phyloP scores from a whole-genome alignment of 805 yeast species.

The Cyberlindnera petersonii region DNA sequence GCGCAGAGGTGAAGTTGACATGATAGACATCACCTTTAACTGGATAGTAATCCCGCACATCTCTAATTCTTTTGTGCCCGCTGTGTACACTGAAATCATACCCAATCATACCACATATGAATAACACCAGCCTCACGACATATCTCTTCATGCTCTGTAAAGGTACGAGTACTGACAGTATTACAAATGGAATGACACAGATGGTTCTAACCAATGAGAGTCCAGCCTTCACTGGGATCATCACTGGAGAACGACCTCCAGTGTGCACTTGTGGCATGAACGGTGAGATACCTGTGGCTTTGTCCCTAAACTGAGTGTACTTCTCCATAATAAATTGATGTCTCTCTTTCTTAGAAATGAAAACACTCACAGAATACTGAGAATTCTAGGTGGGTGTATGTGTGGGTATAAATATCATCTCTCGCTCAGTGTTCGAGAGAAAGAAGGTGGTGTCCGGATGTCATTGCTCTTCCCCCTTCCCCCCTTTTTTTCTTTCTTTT shows the following conservation, averaged over 20 bases:
- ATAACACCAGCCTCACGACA: slow-evolving; percentile 5
- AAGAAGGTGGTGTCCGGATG: slow-evolving; percentile 4
- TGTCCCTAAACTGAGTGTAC: slow-evolving; percentile 80
- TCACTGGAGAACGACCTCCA: background rate
- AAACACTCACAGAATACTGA: too few relatives aligned
- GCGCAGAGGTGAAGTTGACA: slow-evolving; percentile 45
- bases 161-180: background rate
- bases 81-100: slow-evolving; percentile 22
- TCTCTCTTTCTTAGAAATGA: too few relatives aligned
- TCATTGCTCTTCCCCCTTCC: too few relatives aligned
- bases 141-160: background rate
- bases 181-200: background rate
- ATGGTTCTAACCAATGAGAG: background rate
- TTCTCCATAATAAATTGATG: slow-evolving; percentile 56
- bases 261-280: slow-evolving; percentile 51
- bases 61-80: slow-evolving; percentile 17
- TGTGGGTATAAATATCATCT: background rate
- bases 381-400: too few relatives aligned
- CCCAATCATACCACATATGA: slow-evolving; percentile 14
- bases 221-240: slow-evolving; percentile 1
- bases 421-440: background rate
- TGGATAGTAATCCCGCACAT: slow-evolving; percentile 31
- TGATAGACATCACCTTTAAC: slow-evolving; percentile 37
- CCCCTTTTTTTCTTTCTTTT: too few relatives aligned
- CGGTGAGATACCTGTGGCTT: slow-evolving; percentile 92